Base-by-base conservation (phyloP, 495 filamentous ascomycete genomes). In the Entonaema liquescens region DNA sequence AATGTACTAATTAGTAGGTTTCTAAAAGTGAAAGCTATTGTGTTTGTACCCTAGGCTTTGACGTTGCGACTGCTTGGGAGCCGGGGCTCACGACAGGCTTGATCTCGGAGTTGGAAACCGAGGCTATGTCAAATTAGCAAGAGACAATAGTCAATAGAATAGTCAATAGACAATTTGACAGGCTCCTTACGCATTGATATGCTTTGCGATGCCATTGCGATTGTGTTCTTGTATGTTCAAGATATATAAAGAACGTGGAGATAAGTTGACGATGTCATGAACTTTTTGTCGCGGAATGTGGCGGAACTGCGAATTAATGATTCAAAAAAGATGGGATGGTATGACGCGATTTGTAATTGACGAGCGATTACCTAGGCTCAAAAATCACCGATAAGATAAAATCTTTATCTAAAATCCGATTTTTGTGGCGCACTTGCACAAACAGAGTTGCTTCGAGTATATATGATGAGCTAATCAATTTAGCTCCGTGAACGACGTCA, bases 1-100 rank as follows among this genome's bases (percentile, higher is more conserved):
- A n/a, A 15, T 26, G 11, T 12, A n/a, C 8, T 13, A 2, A 60
- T 75, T 49, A 75, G 60, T 29, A 25, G 25, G 53, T 31, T 19
- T 13, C 1, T 25, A 28, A 8, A 33, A 36, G 19, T 31, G 9
- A 62, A 35, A 17, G 11, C 12, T n/a, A 21, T 21, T 40, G 29
- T n/a, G 31, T 21, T 17, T 79, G 57, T 26, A 85, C 83, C 81
- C 82, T 85, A 19, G 83, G 82, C 75, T 83, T 83, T 6, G 80
- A 76, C 29, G 65, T 50, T 17, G 77, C 76, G 33, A 62, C 31
- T 1, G 63, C 19, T 28, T 68, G 49, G 35, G 76, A 74, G 35
- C 73, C 70, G 58, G 72, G 57, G 68, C 63, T 68, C 35, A 62
- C 58, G 23, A 68, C 36, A 9, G 73, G 67, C 58, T 72, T 67